These are phyloP conservation scores for Stereocaulon alpinum DNA, from an alignment of 495 filamentous ascomycete genomes.

Conservation along the genomic window DNA sequence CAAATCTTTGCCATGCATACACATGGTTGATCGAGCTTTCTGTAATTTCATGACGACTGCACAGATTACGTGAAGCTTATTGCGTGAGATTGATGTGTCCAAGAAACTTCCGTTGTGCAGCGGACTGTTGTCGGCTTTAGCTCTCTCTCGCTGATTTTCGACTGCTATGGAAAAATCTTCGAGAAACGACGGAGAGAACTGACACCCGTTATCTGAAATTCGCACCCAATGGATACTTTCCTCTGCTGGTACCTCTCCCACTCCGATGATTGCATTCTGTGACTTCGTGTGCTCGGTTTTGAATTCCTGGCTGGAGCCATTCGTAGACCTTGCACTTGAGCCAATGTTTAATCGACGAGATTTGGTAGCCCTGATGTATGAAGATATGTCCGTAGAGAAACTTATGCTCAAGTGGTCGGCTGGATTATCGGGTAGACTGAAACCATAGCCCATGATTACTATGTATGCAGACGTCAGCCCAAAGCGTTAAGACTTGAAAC, in stretches of 20 bases:
- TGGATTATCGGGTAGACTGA: constrained; percentile 48
- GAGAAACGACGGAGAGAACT: constrained; percentile 19
- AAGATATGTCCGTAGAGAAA: constrained; percentile 18
- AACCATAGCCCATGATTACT: constrained; percentile 63
- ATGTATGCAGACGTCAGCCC: constrained; percentile 18
- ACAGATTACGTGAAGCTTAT: constrained; percentile 19
- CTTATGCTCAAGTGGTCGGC: constrained; percentile 43
- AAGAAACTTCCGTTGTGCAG: neutral
- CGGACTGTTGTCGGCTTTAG: neutral
- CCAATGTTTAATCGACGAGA: neutral
- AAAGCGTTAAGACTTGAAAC: neutral
- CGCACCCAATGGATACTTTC: constrained; percentile 23
- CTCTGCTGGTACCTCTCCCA: constrained; percentile 2
- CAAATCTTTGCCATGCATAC: constrained; percentile 1
- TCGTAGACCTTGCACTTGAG: neutral
- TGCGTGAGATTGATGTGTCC: constrained; percentile 13
- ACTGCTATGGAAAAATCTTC: constrained; percentile 20
- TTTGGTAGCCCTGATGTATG: constrained; percentile 7
- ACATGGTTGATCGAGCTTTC: constrained; percentile 15
- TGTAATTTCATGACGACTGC: constrained; percentile 22
- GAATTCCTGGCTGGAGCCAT: neutral
- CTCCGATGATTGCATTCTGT: neutral
- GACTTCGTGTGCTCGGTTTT: neutral
- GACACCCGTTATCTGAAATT: neutral
- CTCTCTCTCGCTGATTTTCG: constrained; percentile 17